Base-by-base conservation (phyloP, 129 eudicot species). In the Cynara cardunculus region DNA sequence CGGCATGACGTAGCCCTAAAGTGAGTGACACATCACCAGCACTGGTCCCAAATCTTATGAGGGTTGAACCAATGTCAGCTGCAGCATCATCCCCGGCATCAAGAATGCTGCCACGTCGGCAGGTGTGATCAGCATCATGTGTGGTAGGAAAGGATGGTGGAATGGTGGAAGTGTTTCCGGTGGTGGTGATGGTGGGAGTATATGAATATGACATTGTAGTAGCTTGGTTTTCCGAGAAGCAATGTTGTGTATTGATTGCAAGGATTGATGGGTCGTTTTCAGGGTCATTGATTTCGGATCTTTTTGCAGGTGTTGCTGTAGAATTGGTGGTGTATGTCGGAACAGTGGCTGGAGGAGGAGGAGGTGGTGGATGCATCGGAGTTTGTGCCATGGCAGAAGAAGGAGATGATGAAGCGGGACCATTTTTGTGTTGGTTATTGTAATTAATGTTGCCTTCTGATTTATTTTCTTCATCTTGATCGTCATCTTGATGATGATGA, bases 11-110 rank as follows among this genome's bases (percentile, higher is more conserved):
- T 78, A 94, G 84, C 81, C 99, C 99, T 89, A 94, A 73, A 1
- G 99, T 94, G 80, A 94, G 96, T 25, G 97, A 94, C 78, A 94
- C 99, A 61, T 94, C 97, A 64, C 99, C 96, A 2, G 92, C 25
- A 37, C 82, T 80, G 21, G 96, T 53, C 56, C 99, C 99, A 61
- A 92, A 89, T 72, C 94, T 87, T 69, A 92, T 89, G 8, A 89
- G 69, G 22, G 94, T 80, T 1, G 96, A 86, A 16, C 86, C 97
- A 21, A 78, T 72, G 62, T 87, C 86, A 68, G 62, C 39, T 0
- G 37, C 28, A 61, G 5, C 71, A 4, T 41, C 71, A 70, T 77
- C 80, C 65, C 69, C 66, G 56, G 65, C 89, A 18, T 31, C 61
- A 1, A 19, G 69, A 34, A 56, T n/a, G 64, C 80, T 73, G 82